phyloP scores from a whole-genome alignment of 306 rosid genomes.

The Potentilla sterilis region DNA sequence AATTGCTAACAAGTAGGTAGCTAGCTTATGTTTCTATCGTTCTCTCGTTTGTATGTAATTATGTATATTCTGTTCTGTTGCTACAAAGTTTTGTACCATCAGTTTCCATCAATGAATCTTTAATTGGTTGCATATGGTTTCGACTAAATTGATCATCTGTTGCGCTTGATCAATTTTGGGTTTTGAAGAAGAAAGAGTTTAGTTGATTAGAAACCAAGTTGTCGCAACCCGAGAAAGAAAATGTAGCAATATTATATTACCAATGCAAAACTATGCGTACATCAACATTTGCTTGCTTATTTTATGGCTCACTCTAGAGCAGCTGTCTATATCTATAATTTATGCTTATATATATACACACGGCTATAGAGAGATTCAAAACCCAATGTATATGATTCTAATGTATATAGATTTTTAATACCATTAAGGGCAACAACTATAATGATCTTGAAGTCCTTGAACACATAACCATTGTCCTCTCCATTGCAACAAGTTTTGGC shows the following conservation, averaged over 20 bases:
- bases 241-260: background rate
- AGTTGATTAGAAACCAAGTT: background rate
- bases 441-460: background rate
- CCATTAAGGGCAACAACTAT: slow-evolving; percentile 8
- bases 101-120: slow-evolving; percentile 39
- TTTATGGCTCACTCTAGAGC: slow-evolving; percentile 11
- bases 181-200: background rate
- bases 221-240: background rate
- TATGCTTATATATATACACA: background rate
- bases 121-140: slow-evolving; percentile 14
- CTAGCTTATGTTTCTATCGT: background rate
- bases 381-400: slow-evolving; percentile 4
- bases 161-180: background rate
- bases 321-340: background rate
- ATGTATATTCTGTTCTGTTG: slow-evolving; percentile 39
- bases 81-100: slow-evolving; percentile 44
- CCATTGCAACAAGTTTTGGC: background rate
- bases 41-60: slow-evolving; percentile 40
- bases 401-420: slow-evolving; percentile 7
- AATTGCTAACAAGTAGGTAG: slow-evolving; percentile 60
- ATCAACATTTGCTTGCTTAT: slow-evolving; percentile 9
- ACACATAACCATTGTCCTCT: background rate
- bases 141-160: background rate
- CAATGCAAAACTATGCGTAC: background rate
- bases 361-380: slow-evolving; percentile 7